Evolutionary conservation across 2,329 filamentous ascomycete genomes (phyloP), one percentile per base, ranked within the genome.

Genomic region (Teratosphaeria epicoccoides): DNA sequence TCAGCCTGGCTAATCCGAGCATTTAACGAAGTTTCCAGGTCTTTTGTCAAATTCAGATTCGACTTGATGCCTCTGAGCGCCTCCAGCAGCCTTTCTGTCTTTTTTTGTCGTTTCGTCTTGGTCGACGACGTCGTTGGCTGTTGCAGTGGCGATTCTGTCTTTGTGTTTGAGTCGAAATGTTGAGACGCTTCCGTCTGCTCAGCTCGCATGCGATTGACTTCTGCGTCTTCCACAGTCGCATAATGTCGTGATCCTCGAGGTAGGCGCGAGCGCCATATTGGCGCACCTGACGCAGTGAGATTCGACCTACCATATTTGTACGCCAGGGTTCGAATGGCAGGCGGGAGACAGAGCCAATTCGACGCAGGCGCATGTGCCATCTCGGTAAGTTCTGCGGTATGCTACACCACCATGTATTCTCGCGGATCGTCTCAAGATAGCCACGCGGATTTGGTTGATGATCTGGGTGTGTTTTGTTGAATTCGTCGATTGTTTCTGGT

Each of bases 241-340:
- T 40, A 40, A 1, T 4, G n/a, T 17, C 33, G 14, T 7, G 33
- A 14, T 17, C 10, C n/a, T 40, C n/a, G 33, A 9, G 33, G 43
- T 17, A 46, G 3, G 2, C 20, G 14, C 40, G 20, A 17, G 10
- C 37, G 37, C 40, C 20, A 40, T n/a, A 5, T n/a, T 43, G 40
- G 37, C 40, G 22, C n/a, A n/a, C 24, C 22, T 12, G 37, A 11
- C 7, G n/a, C 24, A 17, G 17, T 12, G 17, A 46, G 14, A 2
- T 46, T 4, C 14, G 24, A 17, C 43, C 49, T 40, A 17, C 33
- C 33, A 20, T 40, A 40, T 17, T 17, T 40, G 33, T 40, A 40
- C 14, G 33, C 33, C 10, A 40, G 20, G 33, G 33, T 40, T 17
- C 33, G 40, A 12, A 50, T 22, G 43, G 49, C 46, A 55, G 49